Conservation (phyloP, 768 basidiomycete genomes). For the Dioszegia hungarica region DNA sequence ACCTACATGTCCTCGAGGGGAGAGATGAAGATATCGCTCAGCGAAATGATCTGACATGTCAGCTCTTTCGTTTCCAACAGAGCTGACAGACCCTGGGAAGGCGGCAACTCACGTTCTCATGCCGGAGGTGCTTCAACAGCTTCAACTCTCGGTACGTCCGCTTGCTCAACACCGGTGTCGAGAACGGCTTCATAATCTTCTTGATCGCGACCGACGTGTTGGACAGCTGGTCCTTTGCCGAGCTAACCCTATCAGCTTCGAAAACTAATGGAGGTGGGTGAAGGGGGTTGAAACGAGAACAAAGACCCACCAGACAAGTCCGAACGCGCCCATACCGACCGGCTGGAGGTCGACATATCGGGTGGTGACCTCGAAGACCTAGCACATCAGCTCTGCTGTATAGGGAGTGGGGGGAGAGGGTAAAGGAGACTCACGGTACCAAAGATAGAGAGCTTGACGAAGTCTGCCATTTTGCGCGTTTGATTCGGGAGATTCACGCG, state of each 20-base stretch:
- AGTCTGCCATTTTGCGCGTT: conserved; percentile 51
- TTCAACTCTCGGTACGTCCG: conserved; percentile 97
- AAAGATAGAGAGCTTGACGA: conserved; percentile 97
- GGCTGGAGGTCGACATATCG: conserved; percentile 99
- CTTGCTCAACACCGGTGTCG: conserved; percentile 93
- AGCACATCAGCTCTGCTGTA: not conserved
- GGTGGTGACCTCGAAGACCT: conserved; percentile 74
- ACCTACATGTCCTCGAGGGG: conserved; percentile 95
- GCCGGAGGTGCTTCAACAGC: conserved; percentile 94
- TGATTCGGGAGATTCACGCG: too few relatives aligned
- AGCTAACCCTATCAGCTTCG: conserved; percentile 59
- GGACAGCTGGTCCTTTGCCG: conserved; percentile 91
- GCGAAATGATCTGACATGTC: conserved; percentile 77
- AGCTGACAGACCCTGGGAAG: not conserved
- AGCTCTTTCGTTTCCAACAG: not conserved
- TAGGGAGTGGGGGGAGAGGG: not conserved
- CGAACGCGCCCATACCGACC: conserved; percentile 99
- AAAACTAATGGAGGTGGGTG: not conserved
- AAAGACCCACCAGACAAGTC: conserved; percentile 86
- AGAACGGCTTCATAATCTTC: conserved; percentile 99
- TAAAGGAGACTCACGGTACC: conserved; percentile 63
- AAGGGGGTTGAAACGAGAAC: too few relatives aligned
- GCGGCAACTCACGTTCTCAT: conserved; percentile 92
- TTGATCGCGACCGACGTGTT: conserved; percentile 94
- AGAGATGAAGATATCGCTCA: conserved; percentile 98